Evolutionary conservation across 1,284 basidiomycete genomes (phyloP).

Genomic region (Apiotrichum sp.): DNA sequence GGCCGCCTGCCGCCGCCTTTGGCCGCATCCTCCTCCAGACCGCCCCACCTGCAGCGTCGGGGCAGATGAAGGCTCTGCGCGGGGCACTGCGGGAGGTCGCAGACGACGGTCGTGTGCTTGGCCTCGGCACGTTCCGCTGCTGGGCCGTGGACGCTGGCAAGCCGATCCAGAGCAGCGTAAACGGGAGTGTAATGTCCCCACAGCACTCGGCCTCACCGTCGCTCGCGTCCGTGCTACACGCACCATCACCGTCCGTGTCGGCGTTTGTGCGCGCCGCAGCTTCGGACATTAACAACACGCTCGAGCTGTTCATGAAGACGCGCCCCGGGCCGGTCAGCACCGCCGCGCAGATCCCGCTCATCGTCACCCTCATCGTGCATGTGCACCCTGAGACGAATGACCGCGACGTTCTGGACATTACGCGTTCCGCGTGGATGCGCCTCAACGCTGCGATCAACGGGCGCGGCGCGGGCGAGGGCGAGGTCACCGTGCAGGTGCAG

Average conservation of each 20-base stretch:
- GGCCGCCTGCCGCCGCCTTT: constrained; percentile 67
- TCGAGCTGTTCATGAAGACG: not conserved
- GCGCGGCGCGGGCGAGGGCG: constrained; percentile 22
- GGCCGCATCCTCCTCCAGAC: constrained; percentile 82
- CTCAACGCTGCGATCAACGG: constrained; percentile 21
- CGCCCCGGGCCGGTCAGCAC: not conserved
- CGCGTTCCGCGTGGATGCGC: constrained; percentile 35
- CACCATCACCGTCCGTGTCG: constrained; percentile 41
- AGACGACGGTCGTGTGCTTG: constrained; percentile 37
- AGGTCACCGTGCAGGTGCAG: constrained; percentile 35
- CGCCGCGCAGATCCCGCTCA: constrained; percentile 45
- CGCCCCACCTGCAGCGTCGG: constrained; percentile 58
- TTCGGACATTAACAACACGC: not conserved
- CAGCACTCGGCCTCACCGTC: constrained; percentile 56
- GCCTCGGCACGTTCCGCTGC: constrained; percentile 34
- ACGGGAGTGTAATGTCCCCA: constrained; percentile 42
- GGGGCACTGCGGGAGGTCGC: constrained; percentile 69
- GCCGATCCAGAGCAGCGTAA: constrained; percentile 4
- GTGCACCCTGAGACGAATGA: constrained; percentile 64
- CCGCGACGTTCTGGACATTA: constrained; percentile 59
- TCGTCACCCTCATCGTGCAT: constrained; percentile 76
- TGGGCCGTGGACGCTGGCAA: constrained; percentile 36
- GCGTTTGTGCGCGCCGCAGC: constrained; percentile 2
- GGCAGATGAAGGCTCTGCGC: constrained; percentile 69
- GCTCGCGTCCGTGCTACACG: constrained; percentile 63